Evolutionary conservation across 78 protist species (phyloP), one percentile per base, ranked within the genome.

Genomic region (Parvularia atlantis): DNA sequence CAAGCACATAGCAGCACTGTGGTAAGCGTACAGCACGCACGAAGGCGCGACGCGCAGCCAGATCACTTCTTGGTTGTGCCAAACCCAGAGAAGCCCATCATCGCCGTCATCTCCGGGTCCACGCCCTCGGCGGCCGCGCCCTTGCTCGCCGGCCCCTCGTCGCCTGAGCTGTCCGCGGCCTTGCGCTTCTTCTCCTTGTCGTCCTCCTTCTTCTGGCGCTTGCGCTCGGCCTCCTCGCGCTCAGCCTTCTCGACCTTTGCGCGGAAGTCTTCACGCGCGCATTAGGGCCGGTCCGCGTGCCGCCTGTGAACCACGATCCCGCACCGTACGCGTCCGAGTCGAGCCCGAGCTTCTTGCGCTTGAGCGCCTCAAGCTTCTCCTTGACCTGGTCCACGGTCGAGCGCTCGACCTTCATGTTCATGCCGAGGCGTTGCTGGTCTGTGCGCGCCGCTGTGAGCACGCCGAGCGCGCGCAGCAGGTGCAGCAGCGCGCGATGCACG

Each of bases 371-470:
- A 17, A 71, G 37, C 26, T n/a, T 24, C 30, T 0, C 57, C 46
- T 43, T 41, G 35, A 71, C 77, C 11, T 71, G 59, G 57, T 40
- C 68, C 10, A 41, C 59, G 1, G 77, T 36, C 35, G 77, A 71
- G 10, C 77, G 46, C 44, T 71, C 65, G 14, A 71, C 77, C 2
- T 19, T 2, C 77, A 71, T 71, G 43, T 36, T 22, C 77, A 71
- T 71, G 24, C 77, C 77, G 44, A 71, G 57, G 35, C 44, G 44
- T 2, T 68, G 77, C 33, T 52, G 66, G 65, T 71, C 77, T 71
- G 65, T 19, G 35, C 26, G 31, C 28, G n/a, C 10, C 10, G 4
- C 60, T 13, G n/a, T n/a, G n/a, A n/a, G n/a, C n/a, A n/a, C n/a
- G n/a, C n/a, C n/a, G n/a, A n/a, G n/a, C n/a, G n/a, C 60, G 31